A percentile compares a stretch with the other conserved stretches of the same genome.
These are phyloP conservation scores for Ceratocystiopsis minuta DNA, from an alignment of 2,329 filamentous ascomycete species.

Conservation along the genomic window DNA sequence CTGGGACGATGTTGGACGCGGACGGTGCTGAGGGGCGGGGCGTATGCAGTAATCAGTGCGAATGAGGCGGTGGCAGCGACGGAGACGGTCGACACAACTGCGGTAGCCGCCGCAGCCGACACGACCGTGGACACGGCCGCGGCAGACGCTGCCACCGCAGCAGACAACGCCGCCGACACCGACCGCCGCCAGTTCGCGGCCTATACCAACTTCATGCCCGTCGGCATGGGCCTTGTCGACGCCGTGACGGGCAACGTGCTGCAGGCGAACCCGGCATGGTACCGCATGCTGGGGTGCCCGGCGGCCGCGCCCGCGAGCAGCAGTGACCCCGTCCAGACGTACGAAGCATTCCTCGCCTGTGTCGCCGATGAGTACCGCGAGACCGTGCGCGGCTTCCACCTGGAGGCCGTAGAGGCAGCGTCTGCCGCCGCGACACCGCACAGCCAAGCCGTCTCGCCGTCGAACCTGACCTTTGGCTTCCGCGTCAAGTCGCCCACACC, in stretches of 20 bases:
- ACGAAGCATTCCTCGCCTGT: slow-evolving; percentile 20
- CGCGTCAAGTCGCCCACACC: slow-evolving; percentile 16
- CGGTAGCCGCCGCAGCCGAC: neutral
- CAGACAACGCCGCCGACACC: neutral
- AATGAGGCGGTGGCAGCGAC: neutral
- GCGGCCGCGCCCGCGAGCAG: slow-evolving; percentile 3
- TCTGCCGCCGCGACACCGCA: too few relatives aligned
- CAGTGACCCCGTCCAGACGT: neutral
- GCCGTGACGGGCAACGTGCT: slow-evolving; percentile 50
- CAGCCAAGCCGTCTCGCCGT: slow-evolving; percentile 15
- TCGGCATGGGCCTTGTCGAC: slow-evolving; percentile 56
- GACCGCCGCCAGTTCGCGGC: slow-evolving; percentile 36
- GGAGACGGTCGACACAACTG: neutral
- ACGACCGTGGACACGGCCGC: neutral
- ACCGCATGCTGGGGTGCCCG: slow-evolving; percentile 29
- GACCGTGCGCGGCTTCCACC: slow-evolving; percentile 13
- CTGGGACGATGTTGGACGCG: slow-evolving; percentile 7
- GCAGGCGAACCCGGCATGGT: slow-evolving; percentile 50
- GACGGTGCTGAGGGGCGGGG: slow-evolving; percentile 2
- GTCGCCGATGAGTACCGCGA: slow-evolving; percentile 28
- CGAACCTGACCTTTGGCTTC: slow-evolving; percentile 27
- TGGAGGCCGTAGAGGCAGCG: too few relatives aligned
- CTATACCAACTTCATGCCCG: slow-evolving; percentile 56
- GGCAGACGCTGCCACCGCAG: neutral
- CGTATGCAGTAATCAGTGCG: slow-evolving; percentile 7